phyloP scores from a whole-genome alignment of 768 basidiomycete genomes.

The Hygrophorus pudorinus region DNA sequence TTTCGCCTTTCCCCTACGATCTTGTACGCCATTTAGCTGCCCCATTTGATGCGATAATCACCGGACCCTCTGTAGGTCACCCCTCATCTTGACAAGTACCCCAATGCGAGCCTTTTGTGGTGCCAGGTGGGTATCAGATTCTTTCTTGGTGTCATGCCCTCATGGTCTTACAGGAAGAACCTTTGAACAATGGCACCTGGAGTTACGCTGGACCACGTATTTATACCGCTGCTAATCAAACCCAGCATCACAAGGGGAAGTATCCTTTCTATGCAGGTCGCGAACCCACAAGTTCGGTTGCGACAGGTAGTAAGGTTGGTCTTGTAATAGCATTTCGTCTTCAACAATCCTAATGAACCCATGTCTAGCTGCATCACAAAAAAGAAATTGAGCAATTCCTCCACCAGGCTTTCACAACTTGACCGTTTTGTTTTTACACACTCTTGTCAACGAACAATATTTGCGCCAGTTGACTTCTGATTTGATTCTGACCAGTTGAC shows the following conservation, averaged over 20 bases:
- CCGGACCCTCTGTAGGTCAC: constrained; percentile 47
- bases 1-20: constrained; percentile 97
- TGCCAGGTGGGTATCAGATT: constrained; percentile 49
- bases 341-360: constrained; percentile 8
- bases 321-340: not conserved
- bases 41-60: constrained; percentile 3
- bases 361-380: constrained; percentile 66
- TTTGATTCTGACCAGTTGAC: too few species aligned
- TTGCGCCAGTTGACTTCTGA: too few species aligned
- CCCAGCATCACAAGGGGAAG: constrained; percentile 84
- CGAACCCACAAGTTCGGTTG: constrained; percentile 84
- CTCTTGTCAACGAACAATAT: too few species aligned
- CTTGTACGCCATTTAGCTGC: constrained; percentile 38
- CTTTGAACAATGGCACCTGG: constrained; percentile 97
- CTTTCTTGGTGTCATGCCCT: not conserved
- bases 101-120: constrained; percentile 91
- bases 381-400: constrained; percentile 80
- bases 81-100: constrained; percentile 92
- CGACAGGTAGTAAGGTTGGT: constrained; percentile 81
- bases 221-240: constrained; percentile 86
- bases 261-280: constrained; percentile 90
- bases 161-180: constrained; percentile 58
- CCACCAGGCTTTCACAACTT: too few species aligned
- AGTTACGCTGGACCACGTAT: constrained; percentile 91
- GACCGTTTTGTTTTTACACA: too few species aligned